Evolutionary conservation across 2,329 filamentous ascomycete genomes (phyloP), one percentile per base, ranked within the genome.

Genomic region (Kalmusia sp.): DNA sequence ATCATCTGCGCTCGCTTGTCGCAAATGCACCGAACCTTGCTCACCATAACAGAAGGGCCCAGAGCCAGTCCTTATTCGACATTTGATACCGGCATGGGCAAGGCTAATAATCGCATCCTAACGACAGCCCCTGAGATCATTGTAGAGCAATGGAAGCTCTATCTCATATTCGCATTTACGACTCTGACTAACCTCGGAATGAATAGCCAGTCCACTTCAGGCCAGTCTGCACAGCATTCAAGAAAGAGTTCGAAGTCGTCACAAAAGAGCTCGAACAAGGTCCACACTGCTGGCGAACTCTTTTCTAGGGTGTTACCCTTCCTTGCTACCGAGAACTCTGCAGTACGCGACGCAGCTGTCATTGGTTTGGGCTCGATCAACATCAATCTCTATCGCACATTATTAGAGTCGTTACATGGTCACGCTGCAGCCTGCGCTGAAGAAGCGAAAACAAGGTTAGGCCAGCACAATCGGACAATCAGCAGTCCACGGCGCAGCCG

Each of bases 61-160:
- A 79, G 80, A 69, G 53, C 75, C 61, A 58, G 65, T 64, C 67
- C 78, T 54, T 68, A 87, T 14, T 77, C 85, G 12, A 83, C 87
- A 63, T 85, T 89, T 58, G 86, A 86, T 49, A 79, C 83, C 15
- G 84, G 87, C 43, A 78, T 82, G 6, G 79, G 80, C 24, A 87
- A 82, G 67, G 81, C 78, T 61, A 80, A 86, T 68, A 84, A 83
- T 54, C 87, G 75, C 14, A 58, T 77, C 28, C 72, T 84, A 53
- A 88, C 86, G 2, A 88, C 89, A 1, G 89, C 92, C 15, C 90
- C 93, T 0, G 92, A 96, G 64, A 87, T 96, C 19, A 82, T 97
- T 52, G 87, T 99, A 53, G 96, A 98, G 74, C 95, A 99, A 71
- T 99, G 93, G 93, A 98, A 97, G 75, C 80, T 98, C 2, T 98